Conservation (phyloP, 106 monocot species). For the Alisma plantagoaquatica region DNA sequence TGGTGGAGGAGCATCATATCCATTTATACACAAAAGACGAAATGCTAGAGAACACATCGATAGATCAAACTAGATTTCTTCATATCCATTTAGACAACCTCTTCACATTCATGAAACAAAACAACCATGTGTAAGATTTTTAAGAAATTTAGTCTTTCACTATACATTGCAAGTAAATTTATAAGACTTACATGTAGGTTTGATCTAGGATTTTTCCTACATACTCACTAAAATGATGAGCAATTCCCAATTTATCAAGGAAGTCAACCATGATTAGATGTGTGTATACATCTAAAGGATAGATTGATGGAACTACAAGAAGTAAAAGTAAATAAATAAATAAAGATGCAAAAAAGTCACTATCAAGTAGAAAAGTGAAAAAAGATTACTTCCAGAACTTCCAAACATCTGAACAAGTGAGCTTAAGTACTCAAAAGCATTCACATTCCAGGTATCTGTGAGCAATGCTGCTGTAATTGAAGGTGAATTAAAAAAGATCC, state of each 20-base stretch:
- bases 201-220: slow-evolving; percentile 58
- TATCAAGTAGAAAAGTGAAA: background rate
- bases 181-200: slow-evolving; percentile 45
- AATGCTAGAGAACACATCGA: slow-evolving; percentile 71
- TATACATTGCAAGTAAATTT: too few relatives aligned
- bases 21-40: slow-evolving; percentile 74
- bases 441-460: slow-evolving; percentile 27
- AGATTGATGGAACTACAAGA: slow-evolving; percentile 56
- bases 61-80: slow-evolving; percentile 50
- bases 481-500: slow-evolving; percentile 94
- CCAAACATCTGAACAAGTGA: slow-evolving; percentile 39
- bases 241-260: slow-evolving; percentile 65
- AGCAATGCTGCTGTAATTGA: slow-evolving; percentile 71
- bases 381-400: slow-evolving; percentile 38
- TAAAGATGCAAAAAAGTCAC: background rate
- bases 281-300: slow-evolving; percentile 43
- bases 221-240: slow-evolving; percentile 40
- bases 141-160: background rate
- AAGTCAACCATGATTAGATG: slow-evolving; percentile 49
- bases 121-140: slow-evolving; percentile 10
- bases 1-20: slow-evolving; percentile 70
- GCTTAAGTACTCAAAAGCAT: slow-evolving; percentile 49
- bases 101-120: slow-evolving; percentile 30
- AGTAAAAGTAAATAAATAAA: background rate
- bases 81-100: slow-evolving; percentile 68